A percentile compares a stretch with the other conserved stretches of the same genome.
Conservation (phyloP, 2,329 filamentous ascomycete species). For the Cladosporium sp. region DNA sequence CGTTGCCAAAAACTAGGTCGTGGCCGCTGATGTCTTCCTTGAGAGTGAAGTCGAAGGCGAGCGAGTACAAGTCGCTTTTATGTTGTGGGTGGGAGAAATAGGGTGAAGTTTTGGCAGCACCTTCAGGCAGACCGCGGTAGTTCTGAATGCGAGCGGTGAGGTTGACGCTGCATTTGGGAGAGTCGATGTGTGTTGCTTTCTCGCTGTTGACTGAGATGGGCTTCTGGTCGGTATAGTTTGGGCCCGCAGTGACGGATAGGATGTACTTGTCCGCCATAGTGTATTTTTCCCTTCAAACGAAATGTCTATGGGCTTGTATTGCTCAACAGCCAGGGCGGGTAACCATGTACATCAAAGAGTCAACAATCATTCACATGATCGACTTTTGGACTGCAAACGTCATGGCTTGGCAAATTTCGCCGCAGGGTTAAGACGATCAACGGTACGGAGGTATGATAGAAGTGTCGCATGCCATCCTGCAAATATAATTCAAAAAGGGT, state of each 20-base stretch:
- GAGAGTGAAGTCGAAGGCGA: slow-evolving; percentile 74
- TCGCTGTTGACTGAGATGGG: slow-evolving; percentile 71
- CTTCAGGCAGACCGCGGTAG: slow-evolving; percentile 63
- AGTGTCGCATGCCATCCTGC: not conserved
- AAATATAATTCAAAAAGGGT: not conserved
- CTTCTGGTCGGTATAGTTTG: slow-evolving; percentile 69
- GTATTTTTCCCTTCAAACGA: not conserved
- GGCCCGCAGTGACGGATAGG: slow-evolving; percentile 75
- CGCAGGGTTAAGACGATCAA: not conserved
- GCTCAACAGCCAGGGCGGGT: not conserved
- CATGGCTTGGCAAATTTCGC: slow-evolving; percentile 2
- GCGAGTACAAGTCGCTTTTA: slow-evolving; percentile 74
- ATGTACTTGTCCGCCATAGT: slow-evolving; percentile 66
- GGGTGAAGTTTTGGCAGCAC: slow-evolving; percentile 63
- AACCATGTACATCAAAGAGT: not conserved
- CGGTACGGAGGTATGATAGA: not conserved
- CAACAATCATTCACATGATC: not conserved
- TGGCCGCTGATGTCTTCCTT: slow-evolving; percentile 61
- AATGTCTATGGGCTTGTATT: not conserved
- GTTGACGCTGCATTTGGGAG: slow-evolving; percentile 59
- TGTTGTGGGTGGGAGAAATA: slow-evolving; percentile 76
- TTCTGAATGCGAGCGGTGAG: slow-evolving; percentile 71
- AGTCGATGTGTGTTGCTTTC: slow-evolving; percentile 59
- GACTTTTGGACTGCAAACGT: slow-evolving; percentile 5
- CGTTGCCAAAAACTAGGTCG: slow-evolving; percentile 87